Base-by-base conservation (phyloP, 2,329 filamentous ascomycete genomes). In the Fusarium nanum region DNA sequence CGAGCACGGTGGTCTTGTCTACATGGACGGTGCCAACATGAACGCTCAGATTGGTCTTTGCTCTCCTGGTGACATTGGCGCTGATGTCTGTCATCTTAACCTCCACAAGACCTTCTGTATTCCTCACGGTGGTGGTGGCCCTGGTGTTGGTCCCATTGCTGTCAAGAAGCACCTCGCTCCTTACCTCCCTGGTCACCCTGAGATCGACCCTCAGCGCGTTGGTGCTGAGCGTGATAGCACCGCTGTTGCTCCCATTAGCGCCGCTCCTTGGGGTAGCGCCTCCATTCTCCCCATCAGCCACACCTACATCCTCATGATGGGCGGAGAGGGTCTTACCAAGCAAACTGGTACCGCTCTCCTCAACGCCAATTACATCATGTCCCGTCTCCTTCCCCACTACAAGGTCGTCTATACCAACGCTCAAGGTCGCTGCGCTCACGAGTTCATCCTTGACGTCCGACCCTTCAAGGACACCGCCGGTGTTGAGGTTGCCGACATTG, bases 101-200 rank as follows among this genome's bases (percentile, higher is more conserved):
- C 87, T 98, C 27, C 95, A 98, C 88, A 98, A 98, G 88, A 98
- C 95, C 13, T 98, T 98, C 86, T 98, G 95, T 80, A 98, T 98
- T 75, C 95, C 95, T 47, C 95, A 98, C 81, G 95, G 95, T 55
- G 95, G 95, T 68, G 95, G 95, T 72, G 95, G 95, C 18, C 95
- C 95, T 11, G 95, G 95, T 77, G 93, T 98, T 41, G 95, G 95
- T 3, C 95, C 95, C 53, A 97, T 98, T 71, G 94, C 94, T 77
- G 95, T 97, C 52, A 96, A 94, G 79, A 83, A 89, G 66, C 93
- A 97, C 75, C 88, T 98, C 53, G 82, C 87, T 10, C 89, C 89
- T 16, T 94, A 91, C 84, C 86, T 98, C 10, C 74, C 74, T 18
- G 62, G 74, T 6, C 74, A 76, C 62, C 74, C 74, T 25, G 62